Evolutionary conservation across 768 basidiomycete genomes (phyloP), one percentile per base, ranked within the genome.

Genomic region (Pisolithus orientalis): DNA sequence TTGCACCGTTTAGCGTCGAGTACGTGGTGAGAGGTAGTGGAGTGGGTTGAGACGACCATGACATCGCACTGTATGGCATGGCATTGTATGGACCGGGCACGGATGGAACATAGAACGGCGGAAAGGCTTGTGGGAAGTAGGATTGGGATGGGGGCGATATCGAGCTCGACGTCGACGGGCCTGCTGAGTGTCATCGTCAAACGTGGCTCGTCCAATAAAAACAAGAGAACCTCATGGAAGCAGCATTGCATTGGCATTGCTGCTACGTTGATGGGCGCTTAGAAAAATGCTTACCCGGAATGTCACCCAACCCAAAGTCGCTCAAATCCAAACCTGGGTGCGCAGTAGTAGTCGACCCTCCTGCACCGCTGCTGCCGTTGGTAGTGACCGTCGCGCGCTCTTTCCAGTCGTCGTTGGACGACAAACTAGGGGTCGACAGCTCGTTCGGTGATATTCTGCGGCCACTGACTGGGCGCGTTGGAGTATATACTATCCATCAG

Each of bases 1-100:
- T 86, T n/a, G 87, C 85, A 14, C 85, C 86, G 64, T 89, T 87
- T 45, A 89, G 68, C 44, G 82, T 80, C n/a, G 88, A 90, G 55
- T 88, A 90, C 53, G 70, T 82, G 13, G 87, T 88, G 28, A 90
- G 65, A 0, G 87, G 87, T 1, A 88, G 48, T 11, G 71, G 67
- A 27, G 66, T 61, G 1, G 70, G 64, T 7, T 72, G 61, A 17
- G 65, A 59, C 1, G 75, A 58, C 81, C 82, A 84, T 7, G 72
- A 60, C 56, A 68, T 59, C 3, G 75, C 59, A n/a, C 79, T 76
- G 53, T 84, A 86, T 2, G 77, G 62, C 60, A 80, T 74, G 6
- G 77, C 73, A 54, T 78, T 78, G 64, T 77, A 82, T 13, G 78
- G 75, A 4, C 73, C 70, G 4, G 73, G 65, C 28, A 75, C 70